Evolutionary conservation across 2,329 filamentous ascomycete genomes (phyloP).

Genomic region (Cercospora citrullina): DNA sequence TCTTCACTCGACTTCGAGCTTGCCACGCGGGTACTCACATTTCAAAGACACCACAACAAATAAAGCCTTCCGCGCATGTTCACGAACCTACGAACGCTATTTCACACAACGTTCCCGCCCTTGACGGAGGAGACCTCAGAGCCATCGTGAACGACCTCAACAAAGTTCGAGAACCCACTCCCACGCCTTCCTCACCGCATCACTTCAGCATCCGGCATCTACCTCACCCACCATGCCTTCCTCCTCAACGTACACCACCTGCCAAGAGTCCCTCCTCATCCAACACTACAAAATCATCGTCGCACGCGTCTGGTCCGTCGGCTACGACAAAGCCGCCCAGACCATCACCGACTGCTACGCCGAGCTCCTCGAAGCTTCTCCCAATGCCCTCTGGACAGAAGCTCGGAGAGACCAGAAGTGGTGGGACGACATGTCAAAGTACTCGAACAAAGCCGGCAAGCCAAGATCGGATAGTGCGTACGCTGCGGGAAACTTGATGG

Average conservation of each 20-base stretch:
- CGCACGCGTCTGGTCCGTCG: conserved; percentile 14
- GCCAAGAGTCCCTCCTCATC: conserved; percentile 16
- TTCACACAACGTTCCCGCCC: not conserved
- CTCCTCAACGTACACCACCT: conserved; percentile 18
- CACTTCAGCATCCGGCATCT: not conserved
- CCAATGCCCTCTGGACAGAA: not conserved
- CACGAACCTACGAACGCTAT: not conserved
- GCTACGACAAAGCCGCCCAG: not conserved
- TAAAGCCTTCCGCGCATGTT: not conserved
- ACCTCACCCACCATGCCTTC: conserved; percentile 18
- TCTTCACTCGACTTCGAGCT: not conserved
- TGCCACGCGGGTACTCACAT: not conserved
- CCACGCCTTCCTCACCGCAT: not conserved
- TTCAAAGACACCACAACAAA: not conserved
- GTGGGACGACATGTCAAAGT: not conserved
- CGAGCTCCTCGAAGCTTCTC: conserved; percentile 12
- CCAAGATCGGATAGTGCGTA: conserved; percentile 6
- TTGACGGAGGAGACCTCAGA: not conserved
- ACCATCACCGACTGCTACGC: conserved; percentile 6
- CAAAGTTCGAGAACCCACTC: not conserved
- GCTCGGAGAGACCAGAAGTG: conserved; percentile 1
- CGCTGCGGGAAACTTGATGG: conserved; percentile 11
- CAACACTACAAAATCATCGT: conserved; percentile 13
- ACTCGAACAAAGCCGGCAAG: conserved; percentile 6
- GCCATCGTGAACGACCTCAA: not conserved